phyloP scores from a whole-genome alignment of 371 early-diverging fungal species.

The Mucor sp. region DNA sequence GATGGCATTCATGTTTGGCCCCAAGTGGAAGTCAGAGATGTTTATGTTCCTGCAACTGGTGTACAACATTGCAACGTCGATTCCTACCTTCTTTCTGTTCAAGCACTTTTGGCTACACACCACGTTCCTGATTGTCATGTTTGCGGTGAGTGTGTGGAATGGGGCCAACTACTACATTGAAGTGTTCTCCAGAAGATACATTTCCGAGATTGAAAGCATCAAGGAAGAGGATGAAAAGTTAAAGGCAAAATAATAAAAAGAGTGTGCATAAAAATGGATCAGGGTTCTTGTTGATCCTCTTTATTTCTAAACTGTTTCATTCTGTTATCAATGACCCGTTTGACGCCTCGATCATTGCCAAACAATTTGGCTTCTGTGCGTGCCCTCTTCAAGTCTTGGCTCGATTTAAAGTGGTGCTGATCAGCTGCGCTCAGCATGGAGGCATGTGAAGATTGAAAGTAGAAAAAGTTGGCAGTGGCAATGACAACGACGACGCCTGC shows the following conservation, averaged over 20 bases:
- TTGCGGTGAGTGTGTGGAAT: slow-evolving; percentile 68
- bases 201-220: slow-evolving; percentile 49
- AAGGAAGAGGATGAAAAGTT: slow-evolving; percentile 3
- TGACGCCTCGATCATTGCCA: slow-evolving; percentile 44
- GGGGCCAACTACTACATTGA: slow-evolving; percentile 78
- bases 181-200: slow-evolving; percentile 67
- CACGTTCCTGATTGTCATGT: slow-evolving; percentile 54
- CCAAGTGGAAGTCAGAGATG: slow-evolving; percentile 57
- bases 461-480: slow-evolving; percentile 24
- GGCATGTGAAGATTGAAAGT: slow-evolving; percentile 31
- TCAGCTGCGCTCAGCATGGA: slow-evolving; percentile 31
- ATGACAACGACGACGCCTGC: slow-evolving; percentile 32
- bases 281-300: slow-evolving; percentile 1
- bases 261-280: not conserved
- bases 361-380: slow-evolving; percentile 46
- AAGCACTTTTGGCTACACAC: slow-evolving; percentile 60
- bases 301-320: slow-evolving; percentile 28
- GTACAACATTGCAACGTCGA: slow-evolving; percentile 56
- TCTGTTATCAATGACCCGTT: slow-evolving; percentile 37
- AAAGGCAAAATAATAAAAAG: not conserved
- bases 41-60: slow-evolving; percentile 69
- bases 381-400: slow-evolving; percentile 38
- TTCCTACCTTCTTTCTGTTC: slow-evolving; percentile 49
- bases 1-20: slow-evolving; percentile 53
- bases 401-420: slow-evolving; percentile 37